Conservation (phyloP, 306 rosid genomes). For the Medicago lupulina region DNA sequence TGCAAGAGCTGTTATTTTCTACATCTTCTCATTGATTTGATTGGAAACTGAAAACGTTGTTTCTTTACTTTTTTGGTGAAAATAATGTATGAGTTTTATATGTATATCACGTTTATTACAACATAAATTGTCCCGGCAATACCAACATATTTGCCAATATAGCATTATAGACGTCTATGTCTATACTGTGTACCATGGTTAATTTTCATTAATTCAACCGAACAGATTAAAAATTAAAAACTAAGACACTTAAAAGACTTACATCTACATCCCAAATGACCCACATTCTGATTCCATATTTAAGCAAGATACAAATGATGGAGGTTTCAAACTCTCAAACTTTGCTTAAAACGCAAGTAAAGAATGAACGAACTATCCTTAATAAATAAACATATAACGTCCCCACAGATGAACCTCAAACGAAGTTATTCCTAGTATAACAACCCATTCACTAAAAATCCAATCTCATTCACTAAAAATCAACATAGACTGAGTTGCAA, state of each 20-base stretch:
- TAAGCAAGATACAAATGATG: constrained; percentile 32
- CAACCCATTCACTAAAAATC: constrained; percentile 28
- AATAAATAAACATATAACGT: constrained; percentile 39
- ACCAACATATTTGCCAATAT: neutral
- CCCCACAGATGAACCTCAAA: constrained; percentile 37
- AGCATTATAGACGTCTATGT: neutral
- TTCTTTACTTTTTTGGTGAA: constrained; percentile 17
- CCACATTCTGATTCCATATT: constrained; percentile 2
- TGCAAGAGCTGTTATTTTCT: neutral
- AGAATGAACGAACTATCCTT: constrained; percentile 11
- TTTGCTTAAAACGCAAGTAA: constrained; percentile 29
- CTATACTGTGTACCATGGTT: neutral
- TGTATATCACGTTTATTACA: neutral
- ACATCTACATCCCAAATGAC: neutral
- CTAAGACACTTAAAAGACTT: neutral
- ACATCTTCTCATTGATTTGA: constrained; percentile 24
- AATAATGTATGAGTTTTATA: neutral
- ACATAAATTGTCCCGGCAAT: neutral
- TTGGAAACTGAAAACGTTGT: constrained; percentile 26
- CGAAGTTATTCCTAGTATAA: constrained; percentile 44
- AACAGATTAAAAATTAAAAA: neutral
- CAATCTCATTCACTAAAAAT: constrained; percentile 34
- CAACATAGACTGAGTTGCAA: constrained; percentile 38
- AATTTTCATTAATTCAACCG: neutral
- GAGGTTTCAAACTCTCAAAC: constrained; percentile 28